Conservation (phyloP, 768 basidiomycete species). For the Xerocomellus intermedius region DNA sequence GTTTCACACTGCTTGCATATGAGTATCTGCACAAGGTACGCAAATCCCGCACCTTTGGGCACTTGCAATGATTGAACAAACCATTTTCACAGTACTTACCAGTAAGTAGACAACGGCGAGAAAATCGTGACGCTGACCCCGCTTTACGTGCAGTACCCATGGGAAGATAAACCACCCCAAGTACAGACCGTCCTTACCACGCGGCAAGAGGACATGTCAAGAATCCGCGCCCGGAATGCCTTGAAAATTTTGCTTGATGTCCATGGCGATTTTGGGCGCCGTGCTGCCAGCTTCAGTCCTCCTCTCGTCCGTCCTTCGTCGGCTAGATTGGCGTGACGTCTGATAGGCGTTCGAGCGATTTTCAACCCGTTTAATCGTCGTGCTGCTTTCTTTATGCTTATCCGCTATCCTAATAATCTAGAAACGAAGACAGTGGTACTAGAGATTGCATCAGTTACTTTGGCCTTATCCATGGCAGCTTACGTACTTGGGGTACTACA, state of each 20-base stretch:
- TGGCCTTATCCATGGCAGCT: not conserved
- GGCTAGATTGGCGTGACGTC: slow-evolving; percentile 19
- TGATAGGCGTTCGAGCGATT: not conserved
- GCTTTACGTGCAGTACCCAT: slow-evolving; percentile 65
- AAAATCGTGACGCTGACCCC: slow-evolving; percentile 2
- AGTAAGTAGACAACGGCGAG: slow-evolving; percentile 18
- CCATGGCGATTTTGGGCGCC: slow-evolving; percentile 82
- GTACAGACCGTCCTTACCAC: slow-evolving; percentile 70
- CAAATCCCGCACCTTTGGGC: slow-evolving; percentile 10
- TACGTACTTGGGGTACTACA: slow-evolving; percentile 6
- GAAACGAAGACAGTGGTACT: slow-evolving; percentile 10
- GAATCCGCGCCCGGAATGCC: slow-evolving; percentile 90
- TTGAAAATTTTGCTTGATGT: slow-evolving; percentile 89
- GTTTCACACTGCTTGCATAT: slow-evolving; percentile 84
- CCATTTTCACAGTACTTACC: slow-evolving; percentile 30
- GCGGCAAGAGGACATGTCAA: slow-evolving; percentile 78
- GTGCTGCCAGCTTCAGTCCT: slow-evolving; percentile 40
- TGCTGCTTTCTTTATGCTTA: slow-evolving; percentile 11
- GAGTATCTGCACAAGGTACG: slow-evolving; percentile 67
- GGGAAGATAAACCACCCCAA: slow-evolving; percentile 63
- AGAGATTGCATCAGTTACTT: slow-evolving; percentile 1
- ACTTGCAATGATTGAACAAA: not conserved
- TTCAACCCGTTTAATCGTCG: not conserved
- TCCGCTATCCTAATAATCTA: slow-evolving; percentile 19
- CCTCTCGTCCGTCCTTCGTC: slow-evolving; percentile 21